These are phyloP conservation scores for Botrytis fabae DNA, from an alignment of 2,329 filamentous ascomycete genomes.

Conservation along the genomic window DNA sequence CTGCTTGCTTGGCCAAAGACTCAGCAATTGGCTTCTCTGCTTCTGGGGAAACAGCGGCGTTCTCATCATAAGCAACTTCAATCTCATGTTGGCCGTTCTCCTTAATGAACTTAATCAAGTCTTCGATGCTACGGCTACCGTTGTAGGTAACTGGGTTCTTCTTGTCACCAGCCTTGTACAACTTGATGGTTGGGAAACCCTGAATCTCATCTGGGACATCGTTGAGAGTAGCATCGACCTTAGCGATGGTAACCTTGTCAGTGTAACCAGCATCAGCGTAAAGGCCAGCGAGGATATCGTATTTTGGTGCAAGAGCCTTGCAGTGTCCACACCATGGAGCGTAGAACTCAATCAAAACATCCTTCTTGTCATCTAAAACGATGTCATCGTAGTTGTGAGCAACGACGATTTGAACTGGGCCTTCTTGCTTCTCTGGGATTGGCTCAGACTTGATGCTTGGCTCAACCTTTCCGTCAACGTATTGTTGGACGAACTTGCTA, in stretches of 20 bases:
- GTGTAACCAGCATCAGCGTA: constrained; percentile 77
- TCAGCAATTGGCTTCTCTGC: constrained; percentile 43
- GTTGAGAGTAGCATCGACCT: constrained; percentile 95
- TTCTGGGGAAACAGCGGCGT: constrained; percentile 49
- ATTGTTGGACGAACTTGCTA: constrained; percentile 81
- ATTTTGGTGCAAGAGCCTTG: constrained; percentile 96
- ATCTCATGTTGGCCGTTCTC: constrained; percentile 92
- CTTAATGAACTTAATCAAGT: constrained; percentile 87
- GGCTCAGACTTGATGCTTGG: constrained; percentile 99
- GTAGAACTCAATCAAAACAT: constrained; percentile 98
- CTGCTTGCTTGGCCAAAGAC: constrained; percentile 44
- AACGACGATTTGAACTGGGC: constrained; percentile 82
- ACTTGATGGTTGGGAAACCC: constrained; percentile 99
- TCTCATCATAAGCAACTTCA: constrained; percentile 60
- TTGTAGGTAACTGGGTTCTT: constrained; percentile 80
- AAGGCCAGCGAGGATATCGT: constrained; percentile 81
- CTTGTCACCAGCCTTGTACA: constrained; percentile 91
- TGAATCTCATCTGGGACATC: constrained; percentile 96
- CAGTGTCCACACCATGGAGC: constrained; percentile 99
- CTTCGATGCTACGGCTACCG: constrained; percentile 85
- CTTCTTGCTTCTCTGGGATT: constrained; percentile 90
- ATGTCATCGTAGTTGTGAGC: constrained; percentile 92
- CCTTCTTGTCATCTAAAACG: constrained; percentile 91
- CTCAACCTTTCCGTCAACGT: constrained; percentile 81
- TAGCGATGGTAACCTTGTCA: constrained; percentile 87